Conservation (phyloP, 2,329 filamentous ascomycete species). For the Cladophialophora exuberans region DNA sequence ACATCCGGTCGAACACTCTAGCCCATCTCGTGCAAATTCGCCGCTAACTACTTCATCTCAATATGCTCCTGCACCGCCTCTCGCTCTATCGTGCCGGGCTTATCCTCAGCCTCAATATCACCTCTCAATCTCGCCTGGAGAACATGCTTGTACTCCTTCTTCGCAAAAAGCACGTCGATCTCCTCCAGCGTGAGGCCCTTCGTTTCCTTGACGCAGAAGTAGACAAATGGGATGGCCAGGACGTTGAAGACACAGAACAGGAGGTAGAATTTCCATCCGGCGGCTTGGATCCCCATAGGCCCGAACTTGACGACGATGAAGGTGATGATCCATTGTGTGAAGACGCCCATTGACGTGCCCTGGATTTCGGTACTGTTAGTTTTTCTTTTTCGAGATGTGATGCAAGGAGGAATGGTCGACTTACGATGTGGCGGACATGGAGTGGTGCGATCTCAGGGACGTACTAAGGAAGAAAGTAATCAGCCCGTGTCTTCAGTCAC, state of each 20-base stretch:
- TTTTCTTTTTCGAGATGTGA: neutral
- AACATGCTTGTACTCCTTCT: slow-evolving; percentile 24
- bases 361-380: slow-evolving; percentile 40
- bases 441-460: slow-evolving; percentile 56
- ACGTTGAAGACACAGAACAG: slow-evolving; percentile 50
- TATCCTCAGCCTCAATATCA: slow-evolving; percentile 17
- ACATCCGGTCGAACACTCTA: no score
- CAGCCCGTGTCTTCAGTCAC: neutral
- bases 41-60: slow-evolving; percentile 15
- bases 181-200: slow-evolving; percentile 59
- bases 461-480: no score
- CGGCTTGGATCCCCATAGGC: slow-evolving; percentile 21
- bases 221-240: slow-evolving; percentile 54
- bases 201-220: slow-evolving; percentile 59
- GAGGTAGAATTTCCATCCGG: slow-evolving; percentile 53
- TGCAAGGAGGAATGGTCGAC: neutral
- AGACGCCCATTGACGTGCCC: slow-evolving; percentile 54
- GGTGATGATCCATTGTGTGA: slow-evolving; percentile 48
- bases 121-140: slow-evolving; percentile 22
- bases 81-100: slow-evolving; percentile 1
- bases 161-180: slow-evolving; percentile 57
- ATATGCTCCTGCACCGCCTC: slow-evolving; percentile 11
- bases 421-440: slow-evolving; percentile 53
- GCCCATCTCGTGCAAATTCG: no score
- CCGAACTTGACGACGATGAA: slow-evolving; percentile 30